phyloP scores from a whole-genome alignment of 345 rosid species.

The Iberis pinnata region DNA sequence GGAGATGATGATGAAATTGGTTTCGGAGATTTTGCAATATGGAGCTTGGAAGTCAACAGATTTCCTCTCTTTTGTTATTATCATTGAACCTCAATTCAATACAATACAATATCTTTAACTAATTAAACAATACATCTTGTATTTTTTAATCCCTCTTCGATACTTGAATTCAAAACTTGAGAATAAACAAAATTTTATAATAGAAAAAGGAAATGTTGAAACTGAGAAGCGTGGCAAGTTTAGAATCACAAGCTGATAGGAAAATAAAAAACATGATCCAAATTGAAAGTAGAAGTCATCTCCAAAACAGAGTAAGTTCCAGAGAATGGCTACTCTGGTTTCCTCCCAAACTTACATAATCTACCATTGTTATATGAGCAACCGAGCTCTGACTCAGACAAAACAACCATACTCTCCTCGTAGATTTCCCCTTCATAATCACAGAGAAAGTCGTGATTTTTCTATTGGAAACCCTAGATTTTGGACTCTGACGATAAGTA shows the following conservation, averaged over 20 bases:
- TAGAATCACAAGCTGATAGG: constrained; percentile 30
- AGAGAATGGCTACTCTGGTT: constrained; percentile 38
- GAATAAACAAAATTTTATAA: background rate
- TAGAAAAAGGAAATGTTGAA: background rate
- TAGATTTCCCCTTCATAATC: constrained; percentile 21
- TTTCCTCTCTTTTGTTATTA: constrained; percentile 2
- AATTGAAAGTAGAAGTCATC: constrained; percentile 15
- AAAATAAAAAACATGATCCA: constrained; percentile 12
- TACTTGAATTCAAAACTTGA: too few species aligned
- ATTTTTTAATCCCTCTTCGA: too few species aligned
- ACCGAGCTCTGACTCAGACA: constrained; percentile 5
- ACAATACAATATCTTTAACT: background rate
- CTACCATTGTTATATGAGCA: constrained; percentile 21
- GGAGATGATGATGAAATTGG: constrained; percentile 2
- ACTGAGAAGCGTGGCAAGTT: constrained; percentile 37
- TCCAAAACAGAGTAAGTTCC: constrained; percentile 9
- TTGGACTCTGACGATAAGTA: background rate
- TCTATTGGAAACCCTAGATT: constrained; percentile 10
- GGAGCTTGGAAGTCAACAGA: constrained; percentile 3
- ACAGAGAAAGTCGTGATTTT: constrained; percentile 5
- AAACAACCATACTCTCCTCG: constrained; percentile 10
- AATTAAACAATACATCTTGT: too few species aligned
- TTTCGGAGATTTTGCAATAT: constrained; percentile 21
- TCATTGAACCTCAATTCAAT: constrained; percentile 5
- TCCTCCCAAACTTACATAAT: constrained; percentile 25